Percentiles rank a stretch among this genome's conserved stretches.
Conservation (phyloP, 148 eudicot genomes). For the Vaccinium macrocarpon region DNA sequence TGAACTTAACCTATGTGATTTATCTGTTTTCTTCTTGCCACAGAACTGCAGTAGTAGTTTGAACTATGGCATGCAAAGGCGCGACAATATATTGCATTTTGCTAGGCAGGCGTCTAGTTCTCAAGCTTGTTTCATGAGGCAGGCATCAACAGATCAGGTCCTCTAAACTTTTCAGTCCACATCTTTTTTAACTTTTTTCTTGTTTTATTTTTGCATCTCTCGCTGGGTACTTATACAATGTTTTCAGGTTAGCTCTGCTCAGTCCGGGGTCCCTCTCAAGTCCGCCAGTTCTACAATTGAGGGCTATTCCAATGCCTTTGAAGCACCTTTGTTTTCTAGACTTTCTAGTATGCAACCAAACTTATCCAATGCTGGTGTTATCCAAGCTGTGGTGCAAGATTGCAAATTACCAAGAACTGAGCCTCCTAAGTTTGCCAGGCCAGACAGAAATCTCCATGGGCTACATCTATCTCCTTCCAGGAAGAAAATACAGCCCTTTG, state of each 20-base stretch:
- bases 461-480: slow-evolving; percentile 20
- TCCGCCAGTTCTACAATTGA: slow-evolving; percentile 20
- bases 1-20: background rate
- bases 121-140: slow-evolving; percentile 74
- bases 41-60: slow-evolving; percentile 69
- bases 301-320: slow-evolving; percentile 15
- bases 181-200: background rate
- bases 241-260: slow-evolving; percentile 33
- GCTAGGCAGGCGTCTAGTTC: slow-evolving; percentile 64
- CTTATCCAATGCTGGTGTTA: slow-evolving; percentile 12
- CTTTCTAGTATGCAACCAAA: slow-evolving; percentile 32
- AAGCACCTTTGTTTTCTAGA: slow-evolving; percentile 52
- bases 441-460: slow-evolving; percentile 17
- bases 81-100: slow-evolving; percentile 47
- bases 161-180: background rate
- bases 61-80: slow-evolving; percentile 50
- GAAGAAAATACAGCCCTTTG: slow-evolving; percentile 15
- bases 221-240: background rate
- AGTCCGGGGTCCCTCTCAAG: slow-evolving; percentile 26
- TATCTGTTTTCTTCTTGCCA: background rate
- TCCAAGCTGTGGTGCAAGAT: slow-evolving; percentile 17
- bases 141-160: slow-evolving; percentile 52
- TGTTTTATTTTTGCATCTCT: background rate
- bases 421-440: slow-evolving; percentile 49
- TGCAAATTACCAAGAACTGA: slow-evolving; percentile 28